Percentiles rank a stretch among this genome's conserved stretches.
Conservation (phyloP, 2,329 filamentous ascomycete species). For the Fusarium brachygibbosum region DNA sequence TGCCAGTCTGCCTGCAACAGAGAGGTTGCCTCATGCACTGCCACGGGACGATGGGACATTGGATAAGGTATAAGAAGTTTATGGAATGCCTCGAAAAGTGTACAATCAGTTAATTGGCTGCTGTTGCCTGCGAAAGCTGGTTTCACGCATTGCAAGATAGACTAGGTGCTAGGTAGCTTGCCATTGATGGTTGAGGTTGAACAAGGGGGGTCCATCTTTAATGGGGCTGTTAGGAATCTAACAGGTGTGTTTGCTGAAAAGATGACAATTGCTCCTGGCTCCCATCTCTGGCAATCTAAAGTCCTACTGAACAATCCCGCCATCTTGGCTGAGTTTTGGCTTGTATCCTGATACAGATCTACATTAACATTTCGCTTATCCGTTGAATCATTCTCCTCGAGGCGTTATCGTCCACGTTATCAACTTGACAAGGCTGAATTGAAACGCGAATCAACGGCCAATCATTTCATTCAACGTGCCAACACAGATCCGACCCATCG, state of each 20-base stretch:
- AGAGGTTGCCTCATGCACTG: slow-evolving; percentile 51
- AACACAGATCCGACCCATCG: slow-evolving; percentile 23
- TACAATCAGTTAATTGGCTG: slow-evolving; percentile 24
- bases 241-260: neutral
- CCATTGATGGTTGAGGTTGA: slow-evolving; percentile 19
- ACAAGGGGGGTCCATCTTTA: slow-evolving; percentile 14
- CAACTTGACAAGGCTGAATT: slow-evolving; percentile 45
- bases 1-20: slow-evolving; percentile 25
- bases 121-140: slow-evolving; percentile 24
- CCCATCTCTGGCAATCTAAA: neutral
- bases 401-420: slow-evolving; percentile 22
- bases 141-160: slow-evolving; percentile 26
- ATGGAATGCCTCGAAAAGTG: neutral
- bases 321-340: neutral
- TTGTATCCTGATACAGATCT: neutral
- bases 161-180: neutral
- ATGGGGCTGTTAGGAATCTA: slow-evolving; percentile 2
- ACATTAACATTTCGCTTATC: slow-evolving; percentile 9
- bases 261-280: neutral
- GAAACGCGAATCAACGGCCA: slow-evolving; percentile 36
- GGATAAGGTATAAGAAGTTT: slow-evolving; percentile 34
- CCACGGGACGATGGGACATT: slow-evolving; percentile 49
- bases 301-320: neutral
- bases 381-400: slow-evolving; percentile 10
- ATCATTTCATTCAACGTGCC: slow-evolving; percentile 23